Conservation (phyloP, 2,329 filamentous ascomycete genomes). For the Dryadomyces quercus-mongolicae region DNA sequence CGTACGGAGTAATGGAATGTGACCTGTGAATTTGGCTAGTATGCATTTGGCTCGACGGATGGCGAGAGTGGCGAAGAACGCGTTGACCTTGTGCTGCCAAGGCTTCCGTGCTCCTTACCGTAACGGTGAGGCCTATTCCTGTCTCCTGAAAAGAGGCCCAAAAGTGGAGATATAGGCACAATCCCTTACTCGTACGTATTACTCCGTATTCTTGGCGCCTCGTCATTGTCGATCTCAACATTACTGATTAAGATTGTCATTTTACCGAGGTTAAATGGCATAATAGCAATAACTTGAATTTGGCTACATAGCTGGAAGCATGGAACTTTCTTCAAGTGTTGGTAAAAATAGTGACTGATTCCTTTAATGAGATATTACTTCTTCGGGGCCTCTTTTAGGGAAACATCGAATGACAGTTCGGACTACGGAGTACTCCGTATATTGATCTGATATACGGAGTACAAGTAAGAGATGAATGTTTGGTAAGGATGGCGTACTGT, state of each 20-base stretch:
- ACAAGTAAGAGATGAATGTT: too few species aligned
- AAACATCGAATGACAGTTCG: too few species aligned
- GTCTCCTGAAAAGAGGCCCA: background rate
- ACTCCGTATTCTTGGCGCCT: background rate
- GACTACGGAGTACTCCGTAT: too few species aligned
- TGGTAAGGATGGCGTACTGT: too few species aligned
- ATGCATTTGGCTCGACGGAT: background rate
- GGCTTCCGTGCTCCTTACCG: background rate
- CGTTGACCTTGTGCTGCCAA: background rate
- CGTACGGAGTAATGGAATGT: background rate
- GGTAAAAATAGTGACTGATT: too few species aligned
- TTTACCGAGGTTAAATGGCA: background rate
- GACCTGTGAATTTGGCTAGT: background rate
- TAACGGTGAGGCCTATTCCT: background rate
- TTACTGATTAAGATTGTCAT: background rate
- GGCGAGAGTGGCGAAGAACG: background rate
- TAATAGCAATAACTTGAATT: background rate
- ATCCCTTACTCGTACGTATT: background rate
- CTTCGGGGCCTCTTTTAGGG: too few species aligned
- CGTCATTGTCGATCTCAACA: background rate
- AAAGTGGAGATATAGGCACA: background rate
- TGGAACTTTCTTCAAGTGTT: too few species aligned
- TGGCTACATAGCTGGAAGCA: too few species aligned
- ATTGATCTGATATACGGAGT: too few species aligned
- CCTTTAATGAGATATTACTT: too few species aligned